Conservation (phyloP, 768 basidiomycete genomes). For the Butyriboletus loyo region DNA sequence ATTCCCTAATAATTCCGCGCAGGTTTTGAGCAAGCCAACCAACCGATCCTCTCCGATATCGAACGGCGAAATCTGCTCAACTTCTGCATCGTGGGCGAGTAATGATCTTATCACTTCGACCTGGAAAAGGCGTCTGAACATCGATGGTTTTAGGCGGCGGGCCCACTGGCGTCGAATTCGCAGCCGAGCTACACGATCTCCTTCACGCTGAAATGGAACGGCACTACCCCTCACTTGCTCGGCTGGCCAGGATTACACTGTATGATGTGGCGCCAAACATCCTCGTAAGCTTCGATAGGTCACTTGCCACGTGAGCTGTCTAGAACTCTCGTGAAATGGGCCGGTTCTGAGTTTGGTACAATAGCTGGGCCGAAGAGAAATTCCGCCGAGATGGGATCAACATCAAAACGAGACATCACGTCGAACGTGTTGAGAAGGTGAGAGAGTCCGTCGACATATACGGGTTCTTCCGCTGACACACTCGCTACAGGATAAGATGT, state of each 20-base stretch:
- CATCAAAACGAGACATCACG: constrained; percentile 70
- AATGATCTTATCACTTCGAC: neutral
- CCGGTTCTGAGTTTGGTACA: neutral
- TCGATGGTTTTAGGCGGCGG: constrained; percentile 52
- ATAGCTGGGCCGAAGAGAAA: constrained; percentile 65
- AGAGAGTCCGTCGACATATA: constrained; percentile 8
- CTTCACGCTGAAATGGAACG: constrained; percentile 60
- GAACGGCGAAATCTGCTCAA: constrained; percentile 75
- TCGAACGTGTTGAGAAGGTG: constrained; percentile 64
- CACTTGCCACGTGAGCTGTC: constrained; percentile 50
- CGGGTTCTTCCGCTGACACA: constrained; percentile 7
- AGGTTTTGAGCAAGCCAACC: constrained; percentile 86
- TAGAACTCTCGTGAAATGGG: neutral
- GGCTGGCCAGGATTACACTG: constrained; percentile 67
- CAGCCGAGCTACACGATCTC: constrained; percentile 79
- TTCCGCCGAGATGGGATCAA: constrained; percentile 74
- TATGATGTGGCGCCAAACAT: constrained; percentile 83
- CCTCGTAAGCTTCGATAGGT: constrained; percentile 69
- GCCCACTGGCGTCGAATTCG: constrained; percentile 79
- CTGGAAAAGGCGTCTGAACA: constrained; percentile 5
- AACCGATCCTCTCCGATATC: constrained; percentile 71
- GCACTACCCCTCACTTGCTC: constrained; percentile 63
- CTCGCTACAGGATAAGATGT: constrained; percentile 53
- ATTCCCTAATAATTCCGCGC: neutral
- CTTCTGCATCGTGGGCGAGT: constrained; percentile 81